Percentiles rank a stretch among this genome's conserved stretches.
Evolutionary conservation across 2,329 filamentous ascomycete species (phyloP).

Genomic region (Fusarium chlamydosporum): DNA sequence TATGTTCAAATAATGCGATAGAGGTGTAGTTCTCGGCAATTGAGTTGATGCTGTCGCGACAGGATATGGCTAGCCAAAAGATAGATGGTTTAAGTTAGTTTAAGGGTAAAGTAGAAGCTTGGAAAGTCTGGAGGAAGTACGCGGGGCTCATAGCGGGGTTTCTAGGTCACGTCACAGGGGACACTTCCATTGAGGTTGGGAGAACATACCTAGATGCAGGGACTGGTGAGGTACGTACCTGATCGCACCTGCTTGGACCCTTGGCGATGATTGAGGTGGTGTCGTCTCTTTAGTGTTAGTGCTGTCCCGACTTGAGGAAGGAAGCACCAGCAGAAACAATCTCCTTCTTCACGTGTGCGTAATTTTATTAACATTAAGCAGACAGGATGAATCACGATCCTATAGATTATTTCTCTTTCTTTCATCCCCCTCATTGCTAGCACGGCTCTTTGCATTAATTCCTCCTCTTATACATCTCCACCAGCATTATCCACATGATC

Average conservation of each 20-base stretch:
- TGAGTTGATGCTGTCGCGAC: constrained; percentile 19
- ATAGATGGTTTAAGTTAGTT: constrained; percentile 30
- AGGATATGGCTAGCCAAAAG: constrained; percentile 9
- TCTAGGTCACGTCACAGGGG: constrained; percentile 46
- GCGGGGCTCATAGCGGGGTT: constrained; percentile 50
- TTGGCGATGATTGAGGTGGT: constrained; percentile 11
- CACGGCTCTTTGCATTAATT: constrained; percentile 17
- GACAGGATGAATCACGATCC: constrained; percentile 8
- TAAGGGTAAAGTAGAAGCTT: constrained; percentile 24
- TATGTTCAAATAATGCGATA: neutral
- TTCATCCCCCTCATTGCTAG: constrained; percentile 3
- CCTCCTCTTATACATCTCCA: constrained; percentile 34
- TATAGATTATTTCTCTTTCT: neutral
- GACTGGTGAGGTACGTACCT: constrained; percentile 43
- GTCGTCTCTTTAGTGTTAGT: constrained; percentile 9
- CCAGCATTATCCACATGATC: constrained; percentile 41
- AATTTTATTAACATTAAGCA: constrained; percentile 11
- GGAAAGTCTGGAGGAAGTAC: constrained; percentile 29
- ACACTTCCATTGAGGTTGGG: constrained; percentile 1
- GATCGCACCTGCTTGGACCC: constrained; percentile 22
- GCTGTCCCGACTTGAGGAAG: constrained; percentile 8
- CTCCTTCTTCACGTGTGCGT: constrained; percentile 19
- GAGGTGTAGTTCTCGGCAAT: neutral
- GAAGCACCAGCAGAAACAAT: constrained; percentile 21
- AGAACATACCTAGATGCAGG: constrained; percentile 31